phyloP scores from a whole-genome alignment of 345 rosid species.

The Gossypium bickii region DNA sequence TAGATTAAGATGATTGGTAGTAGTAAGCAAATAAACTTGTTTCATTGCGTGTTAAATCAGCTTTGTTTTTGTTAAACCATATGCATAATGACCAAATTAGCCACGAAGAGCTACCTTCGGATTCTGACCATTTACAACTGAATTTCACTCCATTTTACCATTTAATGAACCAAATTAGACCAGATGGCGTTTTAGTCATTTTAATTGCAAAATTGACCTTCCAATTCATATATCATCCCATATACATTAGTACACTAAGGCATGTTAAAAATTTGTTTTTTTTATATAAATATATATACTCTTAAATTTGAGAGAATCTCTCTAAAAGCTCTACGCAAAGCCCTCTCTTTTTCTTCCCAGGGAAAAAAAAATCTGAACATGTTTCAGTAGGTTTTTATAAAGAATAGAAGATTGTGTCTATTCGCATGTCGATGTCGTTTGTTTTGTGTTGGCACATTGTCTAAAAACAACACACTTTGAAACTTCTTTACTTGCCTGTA shows the following conservation, averaged over 20 bases:
- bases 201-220: background rate
- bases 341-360: background rate
- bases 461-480: conserved; percentile 9
- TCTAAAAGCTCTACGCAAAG: background rate
- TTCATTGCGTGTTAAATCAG: background rate
- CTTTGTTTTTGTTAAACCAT: background rate
- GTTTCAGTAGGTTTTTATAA: background rate
- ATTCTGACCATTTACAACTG: conserved; percentile 1
- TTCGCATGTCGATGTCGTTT: background rate
- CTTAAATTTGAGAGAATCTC: background rate
- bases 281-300: background rate
- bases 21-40: background rate
- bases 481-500: conserved; percentile 7
- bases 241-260: background rate
- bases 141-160: background rate
- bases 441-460: conserved; percentile 26
- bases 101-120: background rate
- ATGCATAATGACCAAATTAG: background rate
- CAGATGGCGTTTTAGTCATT: conserved; percentile 16
- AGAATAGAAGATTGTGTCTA: background rate
- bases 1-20: background rate
- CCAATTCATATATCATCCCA: background rate
- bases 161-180: background rate
- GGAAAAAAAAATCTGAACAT: background rate
- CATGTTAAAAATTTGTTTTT: background rate